A percentile compares a stretch with the other conserved stretches of the same genome.
Conservation (phyloP, 2,329 filamentous ascomycete genomes). For the Beauveria asiatica region DNA sequence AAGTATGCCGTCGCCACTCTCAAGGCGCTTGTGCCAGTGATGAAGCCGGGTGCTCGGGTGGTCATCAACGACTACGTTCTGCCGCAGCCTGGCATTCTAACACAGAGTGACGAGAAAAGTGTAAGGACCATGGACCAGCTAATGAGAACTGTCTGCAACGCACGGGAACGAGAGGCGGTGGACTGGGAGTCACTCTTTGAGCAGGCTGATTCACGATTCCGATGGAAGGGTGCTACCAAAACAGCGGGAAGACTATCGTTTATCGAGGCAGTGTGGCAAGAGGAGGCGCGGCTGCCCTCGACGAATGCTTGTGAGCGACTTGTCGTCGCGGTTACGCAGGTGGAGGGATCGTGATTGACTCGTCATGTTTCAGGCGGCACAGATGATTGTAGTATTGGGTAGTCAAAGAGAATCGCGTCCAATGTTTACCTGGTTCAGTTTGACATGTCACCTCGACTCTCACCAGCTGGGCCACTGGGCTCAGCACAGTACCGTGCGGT, state of each 20-base stretch:
- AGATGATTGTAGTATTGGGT: not conserved
- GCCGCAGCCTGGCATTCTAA: slow-evolving; percentile 22
- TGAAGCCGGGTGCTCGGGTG: slow-evolving; percentile 40
- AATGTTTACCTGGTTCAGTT: not conserved
- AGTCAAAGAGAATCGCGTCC: not conserved
- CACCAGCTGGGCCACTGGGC: not conserved
- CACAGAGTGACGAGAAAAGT: slow-evolving; percentile 28
- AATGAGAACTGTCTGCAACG: slow-evolving; percentile 39
- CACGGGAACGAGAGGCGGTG: slow-evolving; percentile 33
- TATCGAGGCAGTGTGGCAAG: slow-evolving; percentile 27
- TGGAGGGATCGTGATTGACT: not conserved
- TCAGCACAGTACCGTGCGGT: not conserved
- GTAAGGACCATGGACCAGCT: slow-evolving; percentile 35
- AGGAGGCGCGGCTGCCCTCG: not conserved
- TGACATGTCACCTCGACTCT: not conserved
- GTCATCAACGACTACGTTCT: slow-evolving; percentile 29
- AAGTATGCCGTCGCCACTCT: slow-evolving; percentile 35
- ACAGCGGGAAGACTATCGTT: slow-evolving; percentile 26
- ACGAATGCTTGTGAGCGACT: not conserved
- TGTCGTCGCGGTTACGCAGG: slow-evolving; percentile 5
- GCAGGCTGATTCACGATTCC: slow-evolving; percentile 28
- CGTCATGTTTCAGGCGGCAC: not conserved
- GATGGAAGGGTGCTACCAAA: slow-evolving; percentile 23
- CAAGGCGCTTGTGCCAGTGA: slow-evolving; percentile 36
- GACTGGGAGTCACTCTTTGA: slow-evolving; percentile 36